Evolutionary conservation across 345 rosid genomes (phyloP).

Genomic region (Zanthoxylum bungeanum): DNA sequence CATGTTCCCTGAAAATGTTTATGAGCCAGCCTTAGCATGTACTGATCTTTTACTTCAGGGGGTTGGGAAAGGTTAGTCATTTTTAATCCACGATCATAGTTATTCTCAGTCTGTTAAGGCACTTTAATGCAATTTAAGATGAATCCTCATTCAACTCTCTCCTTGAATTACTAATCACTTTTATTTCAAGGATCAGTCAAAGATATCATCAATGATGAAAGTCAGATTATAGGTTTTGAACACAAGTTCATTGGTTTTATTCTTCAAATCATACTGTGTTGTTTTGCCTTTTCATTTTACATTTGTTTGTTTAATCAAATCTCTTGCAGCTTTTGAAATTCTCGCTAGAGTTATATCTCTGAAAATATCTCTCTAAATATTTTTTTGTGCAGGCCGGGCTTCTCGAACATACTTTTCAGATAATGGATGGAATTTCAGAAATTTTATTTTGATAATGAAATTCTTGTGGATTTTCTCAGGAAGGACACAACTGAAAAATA

Average conservation of each 20-base stretch:
- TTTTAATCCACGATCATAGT: neutral
- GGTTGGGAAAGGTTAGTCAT: conserved; percentile 73
- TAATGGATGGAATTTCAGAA: conserved; percentile 98
- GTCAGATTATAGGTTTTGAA: neutral
- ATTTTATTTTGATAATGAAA: conserved; percentile 59
- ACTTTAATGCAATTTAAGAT: neutral
- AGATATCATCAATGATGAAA: neutral
- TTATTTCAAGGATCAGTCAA: neutral
- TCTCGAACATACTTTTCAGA: conserved; percentile 84
- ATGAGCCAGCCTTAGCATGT: conserved; percentile 90
- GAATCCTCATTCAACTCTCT: neutral
- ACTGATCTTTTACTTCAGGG: conserved; percentile 89
- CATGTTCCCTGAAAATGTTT: conserved; percentile 98
- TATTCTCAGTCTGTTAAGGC: neutral
- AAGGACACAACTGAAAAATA: conserved; percentile 29
- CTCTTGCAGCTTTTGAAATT: conserved; percentile 3
- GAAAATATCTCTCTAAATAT: neutral
- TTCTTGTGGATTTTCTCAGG: conserved; percentile 25
- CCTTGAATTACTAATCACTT: neutral
- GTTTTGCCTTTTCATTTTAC: neutral
- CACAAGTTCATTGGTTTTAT: neutral
- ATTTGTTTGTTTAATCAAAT: neutral
- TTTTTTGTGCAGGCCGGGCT: conserved; percentile 79
- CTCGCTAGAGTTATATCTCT: neutral
- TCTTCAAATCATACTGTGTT: neutral